Base-by-base conservation (phyloP, 139 green algal genomes). In the Coccomyxa sp. region DNA sequence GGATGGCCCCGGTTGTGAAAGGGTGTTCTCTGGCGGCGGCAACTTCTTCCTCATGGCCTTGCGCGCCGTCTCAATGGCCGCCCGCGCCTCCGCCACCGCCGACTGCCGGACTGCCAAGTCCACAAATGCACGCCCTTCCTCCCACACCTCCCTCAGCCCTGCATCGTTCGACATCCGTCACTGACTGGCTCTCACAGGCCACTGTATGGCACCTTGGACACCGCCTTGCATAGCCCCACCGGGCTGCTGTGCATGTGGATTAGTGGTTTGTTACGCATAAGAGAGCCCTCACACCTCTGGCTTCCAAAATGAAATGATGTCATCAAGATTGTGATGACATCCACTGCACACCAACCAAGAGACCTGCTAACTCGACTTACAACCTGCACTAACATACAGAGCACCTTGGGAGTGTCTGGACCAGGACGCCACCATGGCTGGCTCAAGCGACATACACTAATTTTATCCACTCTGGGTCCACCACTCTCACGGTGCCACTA, bases 111-210 rank as follows among this genome's bases (percentile, higher is more conserved):
- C 23, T 14, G 84, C 67, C 31, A 97, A 81, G 32, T 94, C 91
- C 27, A 84, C 81, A n/a, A 95, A 91, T 17, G 93, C 93, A 15
- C 83, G 76, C 1, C 95, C 95, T 68, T 97, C 93, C 82, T 97
- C 93, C 94, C 94, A 98, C 10, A 95, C 89, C 85, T 94, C 84
- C 79, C 59, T 21, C n/a, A 76, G 15, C 15, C 80, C 85, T 84
- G 71, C 81, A 23, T 13, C 25, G 79, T 77, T 82, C 58, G 7
- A 81, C 38, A 51, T 7, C n/a, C n/a, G n/a, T 51, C 3, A 3
- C 38, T 51, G 38, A 51, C 38, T 51, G 38, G 38, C 38, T 51
- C 38, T 51, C 38, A 51, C 38, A 51, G 38, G 38, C 38, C 38
- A 51, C 38, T 51, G 38, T 81, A 18, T 80, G 71, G 28, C 87